These are phyloP conservation scores for Trichomonas vaginalis DNA, from an alignment of 208 protist species.

Conservation along the genomic window DNA sequence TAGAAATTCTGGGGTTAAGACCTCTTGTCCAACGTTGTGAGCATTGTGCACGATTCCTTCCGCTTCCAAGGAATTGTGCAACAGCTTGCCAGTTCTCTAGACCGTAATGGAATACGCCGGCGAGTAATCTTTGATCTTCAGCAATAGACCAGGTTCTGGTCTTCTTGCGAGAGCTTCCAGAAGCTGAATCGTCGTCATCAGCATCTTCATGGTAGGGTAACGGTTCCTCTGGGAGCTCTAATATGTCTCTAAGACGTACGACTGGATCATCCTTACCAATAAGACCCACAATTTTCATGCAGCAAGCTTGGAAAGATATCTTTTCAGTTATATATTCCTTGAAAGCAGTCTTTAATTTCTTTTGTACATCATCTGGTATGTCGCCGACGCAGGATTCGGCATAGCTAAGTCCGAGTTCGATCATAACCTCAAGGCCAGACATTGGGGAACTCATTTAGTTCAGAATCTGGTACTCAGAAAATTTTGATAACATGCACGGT, in stretches of 20 bases:
- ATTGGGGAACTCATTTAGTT: background rate
- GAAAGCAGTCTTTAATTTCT: background rate
- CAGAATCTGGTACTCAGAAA: background rate
- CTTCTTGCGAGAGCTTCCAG: background rate
- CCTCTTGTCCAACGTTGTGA: background rate
- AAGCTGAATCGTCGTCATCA: background rate
- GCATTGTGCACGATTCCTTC: background rate
- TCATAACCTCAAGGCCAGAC: background rate
- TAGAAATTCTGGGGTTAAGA: background rate
- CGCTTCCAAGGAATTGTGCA: background rate
- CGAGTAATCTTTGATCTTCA: background rate
- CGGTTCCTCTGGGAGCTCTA: background rate
- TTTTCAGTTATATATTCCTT: background rate
- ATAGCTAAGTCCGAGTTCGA: background rate
- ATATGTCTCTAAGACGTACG: background rate
- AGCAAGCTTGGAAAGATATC: background rate
- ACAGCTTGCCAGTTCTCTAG: background rate
- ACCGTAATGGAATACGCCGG: background rate
- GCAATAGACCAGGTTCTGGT: background rate
- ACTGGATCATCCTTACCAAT: background rate
- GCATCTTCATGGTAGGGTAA: background rate
- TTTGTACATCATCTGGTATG: background rate
- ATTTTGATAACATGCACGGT: background rate
- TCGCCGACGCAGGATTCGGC: background rate
- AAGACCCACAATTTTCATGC: background rate